Percentiles rank a stretch among this genome's conserved stretches.
Conservation (phyloP, 352 stramenopile species). For the Phytophthora rubi region DNA sequence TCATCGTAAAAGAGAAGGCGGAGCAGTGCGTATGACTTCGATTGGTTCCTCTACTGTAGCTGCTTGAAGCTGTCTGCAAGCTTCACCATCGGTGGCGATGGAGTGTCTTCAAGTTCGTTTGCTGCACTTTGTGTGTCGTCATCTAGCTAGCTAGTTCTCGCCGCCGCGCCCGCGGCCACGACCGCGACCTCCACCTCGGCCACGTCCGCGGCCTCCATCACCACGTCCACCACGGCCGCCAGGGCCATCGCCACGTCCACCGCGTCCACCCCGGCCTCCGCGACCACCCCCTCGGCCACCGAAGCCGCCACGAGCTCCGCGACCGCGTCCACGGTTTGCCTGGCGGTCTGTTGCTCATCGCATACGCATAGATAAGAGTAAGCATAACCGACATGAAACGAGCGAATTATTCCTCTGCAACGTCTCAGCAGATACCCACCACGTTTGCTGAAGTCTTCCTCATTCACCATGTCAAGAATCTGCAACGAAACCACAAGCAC, state of each 20-base stretch:
- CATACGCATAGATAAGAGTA: slow-evolving; percentile 18
- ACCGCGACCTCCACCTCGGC: neutral
- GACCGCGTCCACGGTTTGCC: slow-evolving; percentile 73
- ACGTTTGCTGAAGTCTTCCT: slow-evolving; percentile 92
- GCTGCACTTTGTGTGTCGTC: slow-evolving; percentile 7
- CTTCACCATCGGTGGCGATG: slow-evolving; percentile 1
- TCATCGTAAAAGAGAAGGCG: slow-evolving; percentile 12
- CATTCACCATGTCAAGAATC: slow-evolving; percentile 95
- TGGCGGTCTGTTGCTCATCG: slow-evolving; percentile 60
- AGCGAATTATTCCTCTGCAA: neutral
- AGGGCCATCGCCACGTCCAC: slow-evolving; percentile 39
- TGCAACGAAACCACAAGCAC: slow-evolving; percentile 14
- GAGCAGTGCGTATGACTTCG: slow-evolving; percentile 12
- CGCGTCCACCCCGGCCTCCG: slow-evolving; percentile 49
- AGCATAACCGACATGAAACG: slow-evolving; percentile 19
- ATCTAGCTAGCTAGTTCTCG: slow-evolving; percentile 42
- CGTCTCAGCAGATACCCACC: slow-evolving; percentile 39
- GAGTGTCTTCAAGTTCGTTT: slow-evolving; percentile 15
- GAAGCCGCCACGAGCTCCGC: slow-evolving; percentile 64
- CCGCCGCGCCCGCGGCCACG: neutral
- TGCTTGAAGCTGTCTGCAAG: slow-evolving; percentile 2
- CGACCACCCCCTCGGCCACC: slow-evolving; percentile 47
- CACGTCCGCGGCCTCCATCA: slow-evolving; percentile 45
- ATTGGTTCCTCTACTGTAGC: slow-evolving; percentile 28
- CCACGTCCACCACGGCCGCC: slow-evolving; percentile 40